Evolutionary conservation across 805 yeast genomes (phyloP).

Genomic region (Zygosaccharomyces kombuchaensis): DNA sequence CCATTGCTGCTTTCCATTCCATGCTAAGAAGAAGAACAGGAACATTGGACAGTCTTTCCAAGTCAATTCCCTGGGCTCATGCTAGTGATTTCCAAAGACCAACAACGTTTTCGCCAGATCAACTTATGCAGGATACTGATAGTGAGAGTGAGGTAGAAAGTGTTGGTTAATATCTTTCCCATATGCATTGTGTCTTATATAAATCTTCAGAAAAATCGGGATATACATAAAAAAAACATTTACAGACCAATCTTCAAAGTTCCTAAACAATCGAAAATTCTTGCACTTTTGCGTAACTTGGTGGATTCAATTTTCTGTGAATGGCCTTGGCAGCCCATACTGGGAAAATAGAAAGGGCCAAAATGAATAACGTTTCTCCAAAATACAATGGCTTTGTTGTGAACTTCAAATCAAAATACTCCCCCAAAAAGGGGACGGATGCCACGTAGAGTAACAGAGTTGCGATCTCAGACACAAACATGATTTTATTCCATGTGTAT

Average conservation of each 20-base stretch:
- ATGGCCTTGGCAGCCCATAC: constrained; percentile 82
- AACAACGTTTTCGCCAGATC: constrained; percentile 13
- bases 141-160: constrained; percentile 22
- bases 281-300: constrained; percentile 95
- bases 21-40: constrained; percentile 25
- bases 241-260: not conserved
- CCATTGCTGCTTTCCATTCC: constrained; percentile 23
- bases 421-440: constrained; percentile 78
- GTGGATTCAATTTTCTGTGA: constrained; percentile 77
- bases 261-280: constrained; percentile 38
- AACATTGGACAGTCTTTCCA: constrained; percentile 29
- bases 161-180: constrained; percentile 7
- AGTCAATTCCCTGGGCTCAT: constrained; percentile 68
- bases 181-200: constrained; percentile 6
- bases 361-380: constrained; percentile 65
- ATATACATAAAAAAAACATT: not conserved
- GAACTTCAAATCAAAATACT: constrained; percentile 75
- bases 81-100: constrained; percentile 80
- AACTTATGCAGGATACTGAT: constrained; percentile 23
- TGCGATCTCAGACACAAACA: constrained; percentile 67
- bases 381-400: constrained; percentile 53
- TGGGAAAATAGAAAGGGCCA: constrained; percentile 73
- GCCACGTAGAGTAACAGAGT: constrained; percentile 65
- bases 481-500: constrained; percentile 80
- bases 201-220: not conserved